phyloP scores from a whole-genome alignment of 257 asterid species.

The Solanum chmielewskii region DNA sequence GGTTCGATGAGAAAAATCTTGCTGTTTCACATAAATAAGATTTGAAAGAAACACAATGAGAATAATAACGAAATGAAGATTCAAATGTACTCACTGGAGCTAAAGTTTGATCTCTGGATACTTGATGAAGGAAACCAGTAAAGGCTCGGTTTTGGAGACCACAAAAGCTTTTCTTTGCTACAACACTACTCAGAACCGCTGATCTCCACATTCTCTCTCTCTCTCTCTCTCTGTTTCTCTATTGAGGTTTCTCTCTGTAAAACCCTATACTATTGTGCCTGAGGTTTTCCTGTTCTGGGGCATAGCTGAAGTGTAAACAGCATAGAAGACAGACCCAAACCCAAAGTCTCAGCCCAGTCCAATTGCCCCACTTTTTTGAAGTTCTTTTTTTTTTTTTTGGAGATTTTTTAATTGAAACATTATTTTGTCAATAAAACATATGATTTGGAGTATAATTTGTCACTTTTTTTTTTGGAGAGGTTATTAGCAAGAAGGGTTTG shows the following conservation, averaged over 20 bases:
- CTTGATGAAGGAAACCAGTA: background rate
- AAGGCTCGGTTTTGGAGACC: background rate
- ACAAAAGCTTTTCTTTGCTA: background rate
- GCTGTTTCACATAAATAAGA: background rate
- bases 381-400: background rate
- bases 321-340: background rate
- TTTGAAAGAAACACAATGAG: background rate
- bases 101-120: background rate
- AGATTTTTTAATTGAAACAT: background rate
- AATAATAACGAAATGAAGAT: background rate
- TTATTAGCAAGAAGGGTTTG: background rate
- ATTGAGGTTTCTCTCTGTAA: background rate
- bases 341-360: background rate
- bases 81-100: background rate
- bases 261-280: background rate
- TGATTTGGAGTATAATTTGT: too few species aligned
- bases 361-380: background rate
- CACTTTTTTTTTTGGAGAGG: background rate
- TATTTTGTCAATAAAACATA: too few species aligned
- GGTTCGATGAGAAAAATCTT: conserved; percentile 38
- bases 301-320: background rate
- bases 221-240: background rate
- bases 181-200: background rate
- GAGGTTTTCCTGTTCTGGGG: background rate
- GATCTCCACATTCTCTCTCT: background rate